Evolutionary conservation across 148 eudicot species (phyloP), one percentile per base, ranked within the genome.

Genomic region (Hydrangea macrophylla): DNA sequence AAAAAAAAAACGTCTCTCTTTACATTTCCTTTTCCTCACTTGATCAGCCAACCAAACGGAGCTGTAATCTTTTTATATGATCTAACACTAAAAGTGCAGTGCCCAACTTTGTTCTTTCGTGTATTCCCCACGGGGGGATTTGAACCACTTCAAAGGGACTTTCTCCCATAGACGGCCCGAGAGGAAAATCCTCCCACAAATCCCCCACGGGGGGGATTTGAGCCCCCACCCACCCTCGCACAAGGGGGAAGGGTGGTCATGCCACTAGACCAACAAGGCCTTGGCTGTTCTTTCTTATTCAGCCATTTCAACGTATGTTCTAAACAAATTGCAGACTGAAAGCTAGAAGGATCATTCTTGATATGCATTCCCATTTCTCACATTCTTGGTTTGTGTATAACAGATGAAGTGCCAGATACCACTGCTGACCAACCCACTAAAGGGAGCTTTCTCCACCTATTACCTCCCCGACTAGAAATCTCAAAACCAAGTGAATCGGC

Each of bases 371-470:
- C 50, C 60, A 30, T 65, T 64, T 26, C 17, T 32, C 40, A 20
- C 51, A 0, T 51, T 54, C 10, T 37, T 37, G 25, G 24, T 61
- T 30, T 32, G 36, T 55, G 55, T 57, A 23, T 61, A 26, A 57
- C 89, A 89, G 97, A 81, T 62, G 84, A 87, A 61, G 92, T 87
- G 9, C 78, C 81, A 27, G 88, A 86, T 28, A 31, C 82, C 35
- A 66, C 83, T 48, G 68, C 77, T 10, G 65, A 73, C 53, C 90
- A 86, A 71, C 76, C 80, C 23, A 70, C 74, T n/a, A 89, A 89
- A 55, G 92, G 93, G 67, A 89, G 93, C 65, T 92, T 92, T 76
- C 88, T 92, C 50, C 85, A 81, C 66, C 86, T 89, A 17, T 71
- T 92, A 61, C 96, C 97, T 33, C 77, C 89, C 22, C 83, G 64